A percentile compares a stretch with the other conserved stretches of the same genome.
These are phyloP conservation scores for Tolypocladium amazonense DNA, from an alignment of 2,329 filamentous ascomycete species.

Conservation along the genomic window DNA sequence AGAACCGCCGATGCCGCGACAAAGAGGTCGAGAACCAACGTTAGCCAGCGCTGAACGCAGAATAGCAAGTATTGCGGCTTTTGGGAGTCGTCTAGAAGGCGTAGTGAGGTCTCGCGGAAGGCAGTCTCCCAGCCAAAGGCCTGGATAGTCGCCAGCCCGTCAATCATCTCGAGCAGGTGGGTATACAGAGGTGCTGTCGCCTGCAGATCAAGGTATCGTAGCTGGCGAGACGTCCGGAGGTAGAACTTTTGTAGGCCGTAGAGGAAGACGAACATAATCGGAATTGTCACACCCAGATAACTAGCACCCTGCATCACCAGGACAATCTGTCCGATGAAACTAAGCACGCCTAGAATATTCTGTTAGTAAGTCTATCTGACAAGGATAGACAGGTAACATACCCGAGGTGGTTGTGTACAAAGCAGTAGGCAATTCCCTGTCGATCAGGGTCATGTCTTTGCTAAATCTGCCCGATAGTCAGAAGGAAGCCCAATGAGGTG, in stretches of 20 bases:
- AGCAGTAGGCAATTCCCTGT: not conserved
- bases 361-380: not conserved
- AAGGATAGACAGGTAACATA: not conserved
- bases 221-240: constrained; percentile 25
- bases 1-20: constrained; percentile 10
- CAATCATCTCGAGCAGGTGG: constrained; percentile 30
- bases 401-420: not conserved
- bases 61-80: constrained; percentile 39
- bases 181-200: constrained; percentile 23
- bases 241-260: constrained; percentile 13
- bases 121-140: constrained; percentile 36
- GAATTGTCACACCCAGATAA: constrained; percentile 31
- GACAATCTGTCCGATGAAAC: not conserved
- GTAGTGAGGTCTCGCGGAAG: constrained; percentile 26
- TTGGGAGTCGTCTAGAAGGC: constrained; percentile 36
- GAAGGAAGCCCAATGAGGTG: not conserved
- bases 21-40: constrained; percentile 34
- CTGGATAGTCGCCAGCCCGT: constrained; percentile 35
- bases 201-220: constrained; percentile 25
- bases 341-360: not conserved
- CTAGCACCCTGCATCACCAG: constrained; percentile 15
- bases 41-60: constrained; percentile 41
- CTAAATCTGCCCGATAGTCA: constrained; percentile 1
- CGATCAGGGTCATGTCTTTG: constrained; percentile 1
- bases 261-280: constrained; percentile 16